These are phyloP conservation scores for Gossypium trilobum DNA, from an alignment of 441 rosid genomes.

Conservation along the genomic window DNA sequence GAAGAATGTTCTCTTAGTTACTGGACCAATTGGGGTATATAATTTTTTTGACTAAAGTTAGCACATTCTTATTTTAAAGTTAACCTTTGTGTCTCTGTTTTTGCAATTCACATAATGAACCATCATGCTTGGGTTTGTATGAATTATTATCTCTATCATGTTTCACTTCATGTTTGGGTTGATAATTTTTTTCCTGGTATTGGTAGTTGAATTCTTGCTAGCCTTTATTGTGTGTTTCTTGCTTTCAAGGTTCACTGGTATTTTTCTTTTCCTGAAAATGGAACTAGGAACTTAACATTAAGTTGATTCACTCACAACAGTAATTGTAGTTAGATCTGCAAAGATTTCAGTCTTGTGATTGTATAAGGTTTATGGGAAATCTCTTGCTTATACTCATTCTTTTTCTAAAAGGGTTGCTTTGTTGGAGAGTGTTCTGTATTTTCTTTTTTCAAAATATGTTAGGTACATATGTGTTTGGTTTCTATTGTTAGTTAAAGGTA, in stretches of 20 bases:
- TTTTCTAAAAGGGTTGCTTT: neutral
- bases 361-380: neutral
- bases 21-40: constrained; percentile 82
- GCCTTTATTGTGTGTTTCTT: neutral
- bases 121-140: neutral
- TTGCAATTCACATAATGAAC: neutral
- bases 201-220: neutral
- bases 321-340: neutral
- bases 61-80: constrained; percentile 12
- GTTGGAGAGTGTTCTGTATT: neutral
- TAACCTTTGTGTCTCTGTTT: neutral
- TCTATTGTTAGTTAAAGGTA: constrained; percentile 1
- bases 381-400: neutral
- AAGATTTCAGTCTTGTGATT: neutral
- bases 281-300: neutral
- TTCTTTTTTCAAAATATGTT: neutral
- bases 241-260: neutral
- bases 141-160: neutral
- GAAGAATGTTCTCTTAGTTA: constrained; percentile 70
- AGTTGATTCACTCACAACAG: neutral
- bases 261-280: neutral
- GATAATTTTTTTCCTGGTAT: neutral
- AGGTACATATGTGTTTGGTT: constrained; percentile 7
- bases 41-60: constrained; percentile 16
- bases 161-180: neutral